A percentile compares a stretch with the other conserved stretches of the same genome.
phyloP scores from a whole-genome alignment of 2,329 filamentous ascomycete species.

The Simplicillium aogashimaense region DNA sequence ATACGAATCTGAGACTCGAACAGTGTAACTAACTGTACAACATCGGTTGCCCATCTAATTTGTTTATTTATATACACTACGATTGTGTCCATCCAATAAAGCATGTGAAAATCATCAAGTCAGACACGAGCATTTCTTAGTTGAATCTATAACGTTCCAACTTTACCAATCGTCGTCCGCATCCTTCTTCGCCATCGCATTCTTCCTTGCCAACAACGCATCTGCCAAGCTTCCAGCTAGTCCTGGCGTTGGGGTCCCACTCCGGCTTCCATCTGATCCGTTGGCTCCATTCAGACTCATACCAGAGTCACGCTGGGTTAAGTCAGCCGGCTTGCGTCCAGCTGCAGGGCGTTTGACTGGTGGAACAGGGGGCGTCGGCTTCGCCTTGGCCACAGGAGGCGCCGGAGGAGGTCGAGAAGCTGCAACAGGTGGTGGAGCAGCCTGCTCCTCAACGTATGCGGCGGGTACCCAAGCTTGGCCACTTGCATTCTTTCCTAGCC shows the following conservation, averaged over 20 bases:
- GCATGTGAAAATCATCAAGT: conserved; percentile 2
- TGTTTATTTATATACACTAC: neutral
- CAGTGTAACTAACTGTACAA: neutral
- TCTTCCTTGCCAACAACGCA: conserved; percentile 66
- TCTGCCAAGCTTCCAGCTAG: conserved; percentile 67
- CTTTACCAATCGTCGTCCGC: conserved; percentile 62
- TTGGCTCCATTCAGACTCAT: conserved; percentile 50
- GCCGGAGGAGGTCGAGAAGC: conserved; percentile 51
- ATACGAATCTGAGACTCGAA: neutral
- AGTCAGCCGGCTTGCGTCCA: conserved; percentile 59
- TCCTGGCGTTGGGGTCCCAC: conserved; percentile 62
- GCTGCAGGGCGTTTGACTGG: conserved; percentile 71
- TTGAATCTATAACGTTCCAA: neutral
- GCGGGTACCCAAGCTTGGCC: conserved; percentile 91
- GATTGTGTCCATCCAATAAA: conserved; percentile 1
- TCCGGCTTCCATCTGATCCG: conserved; percentile 52
- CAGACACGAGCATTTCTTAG: neutral
- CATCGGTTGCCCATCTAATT: conserved; percentile 14
- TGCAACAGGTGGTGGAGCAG: conserved; percentile 49
- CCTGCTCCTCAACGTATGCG: conserved; percentile 84
- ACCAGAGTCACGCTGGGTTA: conserved; percentile 62
- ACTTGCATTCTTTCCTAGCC: conserved; percentile 67
- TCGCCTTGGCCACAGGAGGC: conserved; percentile 46
- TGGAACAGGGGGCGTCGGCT: conserved; percentile 56
- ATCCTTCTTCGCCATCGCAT: conserved; percentile 61